These are phyloP conservation scores for Leishmania turanica DNA, from an alignment of 208 protist genomes.

Conservation along the genomic window DNA sequence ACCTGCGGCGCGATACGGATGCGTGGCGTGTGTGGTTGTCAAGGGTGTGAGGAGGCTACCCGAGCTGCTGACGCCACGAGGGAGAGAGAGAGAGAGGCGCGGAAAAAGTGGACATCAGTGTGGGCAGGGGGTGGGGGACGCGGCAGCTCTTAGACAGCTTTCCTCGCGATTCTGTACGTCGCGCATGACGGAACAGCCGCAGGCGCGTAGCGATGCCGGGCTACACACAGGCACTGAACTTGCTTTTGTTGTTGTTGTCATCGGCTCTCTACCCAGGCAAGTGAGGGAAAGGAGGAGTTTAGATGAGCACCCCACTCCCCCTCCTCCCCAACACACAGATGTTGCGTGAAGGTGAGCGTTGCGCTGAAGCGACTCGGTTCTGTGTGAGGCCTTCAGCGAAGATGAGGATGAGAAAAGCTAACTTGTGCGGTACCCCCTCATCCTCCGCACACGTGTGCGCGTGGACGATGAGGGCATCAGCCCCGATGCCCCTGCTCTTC, in stretches of 20 bases:
- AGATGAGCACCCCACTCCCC: neutral
- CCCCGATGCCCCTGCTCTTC: neutral
- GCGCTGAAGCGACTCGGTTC: too few species aligned
- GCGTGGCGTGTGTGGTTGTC: constrained; percentile 74
- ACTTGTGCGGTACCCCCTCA: neutral
- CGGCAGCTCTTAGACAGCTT: neutral
- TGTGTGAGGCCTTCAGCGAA: neutral
- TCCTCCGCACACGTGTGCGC: neutral
- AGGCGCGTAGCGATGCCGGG: neutral
- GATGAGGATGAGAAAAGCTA: neutral
- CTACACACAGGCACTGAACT: neutral
- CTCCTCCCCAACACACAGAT: neutral
- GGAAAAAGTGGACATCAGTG: neutral
- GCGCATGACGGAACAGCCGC: neutral
- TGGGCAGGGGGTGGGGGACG: neutral
- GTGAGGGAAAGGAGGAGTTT: too few species aligned
- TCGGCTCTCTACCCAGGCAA: neutral
- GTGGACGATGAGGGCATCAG: neutral
- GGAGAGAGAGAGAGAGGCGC: neutral
- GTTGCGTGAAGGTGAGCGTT: too few species aligned
- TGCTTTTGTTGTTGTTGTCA: neutral
- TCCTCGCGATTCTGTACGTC: neutral
- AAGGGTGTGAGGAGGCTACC: constrained; percentile 33
- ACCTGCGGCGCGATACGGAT: constrained; percentile 61
- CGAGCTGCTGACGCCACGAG: neutral